Percentiles rank a stretch among this genome's conserved stretches.
Evolutionary conservation across 2,329 filamentous ascomycete genomes (phyloP).

Genomic region (Hypoxylon sp.): DNA sequence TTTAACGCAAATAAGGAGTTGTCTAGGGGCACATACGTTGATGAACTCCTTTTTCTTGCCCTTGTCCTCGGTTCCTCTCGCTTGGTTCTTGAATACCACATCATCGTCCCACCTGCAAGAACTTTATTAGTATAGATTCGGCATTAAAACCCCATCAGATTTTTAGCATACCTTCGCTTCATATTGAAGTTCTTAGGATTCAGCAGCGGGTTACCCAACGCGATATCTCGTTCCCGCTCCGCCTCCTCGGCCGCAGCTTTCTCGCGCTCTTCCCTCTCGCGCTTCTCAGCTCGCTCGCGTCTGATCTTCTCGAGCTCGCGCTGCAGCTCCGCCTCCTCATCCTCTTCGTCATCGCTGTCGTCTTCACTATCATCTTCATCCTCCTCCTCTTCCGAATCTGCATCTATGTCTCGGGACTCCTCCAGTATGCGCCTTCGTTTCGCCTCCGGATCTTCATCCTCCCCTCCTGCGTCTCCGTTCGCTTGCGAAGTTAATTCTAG

Average conservation of each 20-base stretch:
- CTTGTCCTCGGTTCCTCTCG: conserved; percentile 92
- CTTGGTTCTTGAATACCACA: conserved; percentile 99
- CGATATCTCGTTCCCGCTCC: conserved; percentile 88
- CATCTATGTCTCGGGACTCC: conserved; percentile 89
- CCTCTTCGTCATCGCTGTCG: conserved; percentile 80
- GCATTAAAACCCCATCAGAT: too few relatives aligned
- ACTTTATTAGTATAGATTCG: conserved; percentile 29
- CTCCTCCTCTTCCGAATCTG: conserved; percentile 75
- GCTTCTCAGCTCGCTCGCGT: conserved; percentile 84
- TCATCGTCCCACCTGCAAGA: conserved; percentile 91
- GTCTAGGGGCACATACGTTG: conserved; percentile 75
- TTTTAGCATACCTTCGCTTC: conserved; percentile 74
- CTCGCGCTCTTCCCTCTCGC: conserved; percentile 86
- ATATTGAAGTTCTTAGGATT: conserved; percentile 90
- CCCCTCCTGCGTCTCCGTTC: conserved; percentile 57
- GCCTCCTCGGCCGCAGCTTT: conserved; percentile 85
- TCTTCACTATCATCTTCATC: conserved; percentile 65
- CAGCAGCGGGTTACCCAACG: conserved; percentile 90
- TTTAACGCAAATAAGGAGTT: conserved; percentile 8
- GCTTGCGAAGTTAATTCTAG: conserved; percentile 66
- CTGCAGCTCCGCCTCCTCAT: conserved; percentile 90
- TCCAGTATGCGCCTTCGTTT: conserved; percentile 90
- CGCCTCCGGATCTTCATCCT: conserved; percentile 79
- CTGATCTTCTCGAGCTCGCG: conserved; percentile 96
- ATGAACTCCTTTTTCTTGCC: conserved; percentile 94